Percentiles rank a stretch among this genome's conserved stretches.
phyloP scores from a whole-genome alignment of 257 asterid genomes.

The Solanum tarapatanum region DNA sequence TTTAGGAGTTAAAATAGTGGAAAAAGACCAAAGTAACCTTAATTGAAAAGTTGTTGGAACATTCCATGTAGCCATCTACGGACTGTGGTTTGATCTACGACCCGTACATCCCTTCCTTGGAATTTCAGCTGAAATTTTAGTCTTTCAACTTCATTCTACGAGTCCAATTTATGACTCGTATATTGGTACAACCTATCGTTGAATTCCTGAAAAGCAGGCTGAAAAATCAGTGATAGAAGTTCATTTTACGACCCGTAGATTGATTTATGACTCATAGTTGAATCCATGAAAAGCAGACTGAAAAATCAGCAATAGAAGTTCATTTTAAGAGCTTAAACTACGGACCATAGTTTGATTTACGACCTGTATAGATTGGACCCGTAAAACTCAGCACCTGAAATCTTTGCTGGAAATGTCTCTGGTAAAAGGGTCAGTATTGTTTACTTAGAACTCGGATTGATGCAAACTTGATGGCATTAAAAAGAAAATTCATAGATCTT shows the following conservation, averaged over 20 bases:
- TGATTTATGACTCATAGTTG: not conserved
- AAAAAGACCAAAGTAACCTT: too few species aligned
- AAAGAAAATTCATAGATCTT: too few species aligned
- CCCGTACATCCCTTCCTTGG: not conserved
- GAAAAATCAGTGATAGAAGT: not conserved
- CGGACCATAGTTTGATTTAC: not conserved
- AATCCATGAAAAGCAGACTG: not conserved
- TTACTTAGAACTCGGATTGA: not conserved
- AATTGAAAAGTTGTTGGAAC: too few species aligned
- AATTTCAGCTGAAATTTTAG: not conserved
- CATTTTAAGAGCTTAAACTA: not conserved
- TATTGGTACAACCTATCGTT: not conserved
- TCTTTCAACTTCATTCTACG: not conserved
- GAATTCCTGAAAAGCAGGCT: not conserved
- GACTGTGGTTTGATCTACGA: not conserved
- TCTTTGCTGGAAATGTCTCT: not conserved
- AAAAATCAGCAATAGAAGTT: too few species aligned
- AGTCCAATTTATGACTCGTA: not conserved
- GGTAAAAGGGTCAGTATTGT: not conserved
- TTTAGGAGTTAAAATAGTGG: too few species aligned
- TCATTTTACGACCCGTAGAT: not conserved
- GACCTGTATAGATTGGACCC: not conserved
- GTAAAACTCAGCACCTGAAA: not conserved
- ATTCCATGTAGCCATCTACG: not conserved
- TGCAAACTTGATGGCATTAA: not conserved